phyloP scores from a whole-genome alignment of 2,329 filamentous ascomycete species.

The Saccharata proteae region DNA sequence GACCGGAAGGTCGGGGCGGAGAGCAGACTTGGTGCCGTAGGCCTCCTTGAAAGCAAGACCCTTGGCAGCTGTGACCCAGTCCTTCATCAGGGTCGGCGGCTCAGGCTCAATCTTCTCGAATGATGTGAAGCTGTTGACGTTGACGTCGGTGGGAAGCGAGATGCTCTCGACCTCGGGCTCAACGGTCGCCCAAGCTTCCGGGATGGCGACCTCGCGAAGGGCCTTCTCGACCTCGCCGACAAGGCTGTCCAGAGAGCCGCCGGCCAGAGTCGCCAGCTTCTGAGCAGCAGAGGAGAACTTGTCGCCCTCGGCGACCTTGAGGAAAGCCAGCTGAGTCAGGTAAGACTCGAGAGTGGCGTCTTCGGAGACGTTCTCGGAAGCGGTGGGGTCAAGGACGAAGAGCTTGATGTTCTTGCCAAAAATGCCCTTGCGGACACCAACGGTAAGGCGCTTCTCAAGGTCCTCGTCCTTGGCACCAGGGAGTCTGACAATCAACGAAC shows the following conservation, averaged over 20 bases:
- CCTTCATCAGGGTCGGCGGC: slow-evolving; percentile 50
- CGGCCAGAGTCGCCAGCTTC: slow-evolving; percentile 53
- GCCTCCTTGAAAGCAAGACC: slow-evolving; percentile 90
- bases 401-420: slow-evolving; percentile 59
- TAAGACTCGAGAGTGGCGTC: slow-evolving; percentile 50
- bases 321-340: slow-evolving; percentile 69
- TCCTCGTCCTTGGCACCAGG: slow-evolving; percentile 78
- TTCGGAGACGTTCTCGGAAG: slow-evolving; percentile 55
- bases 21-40: slow-evolving; percentile 57
- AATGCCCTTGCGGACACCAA: slow-evolving; percentile 57
- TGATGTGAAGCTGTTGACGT: slow-evolving; percentile 67
- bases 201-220: slow-evolving; percentile 62
- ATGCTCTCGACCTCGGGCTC: slow-evolving; percentile 45
- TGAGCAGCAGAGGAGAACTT: slow-evolving; percentile 49
- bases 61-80: slow-evolving; percentile 79
- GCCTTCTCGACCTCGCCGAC: slow-evolving; percentile 50
- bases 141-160: slow-evolving; percentile 51
- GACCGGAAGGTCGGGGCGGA: slow-evolving; percentile 75
- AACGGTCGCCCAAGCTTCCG: slow-evolving; percentile 66
- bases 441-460: slow-evolving; percentile 72
- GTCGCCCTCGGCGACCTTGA: slow-evolving; percentile 62
- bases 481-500: slow-evolving; percentile 63
- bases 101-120: slow-evolving; percentile 69
- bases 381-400: slow-evolving; percentile 61
- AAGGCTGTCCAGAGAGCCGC: slow-evolving; percentile 49